Evolutionary conservation across 805 yeast species (phyloP).

Genomic region (Vanderwaltozyma yarrowii): DNA sequence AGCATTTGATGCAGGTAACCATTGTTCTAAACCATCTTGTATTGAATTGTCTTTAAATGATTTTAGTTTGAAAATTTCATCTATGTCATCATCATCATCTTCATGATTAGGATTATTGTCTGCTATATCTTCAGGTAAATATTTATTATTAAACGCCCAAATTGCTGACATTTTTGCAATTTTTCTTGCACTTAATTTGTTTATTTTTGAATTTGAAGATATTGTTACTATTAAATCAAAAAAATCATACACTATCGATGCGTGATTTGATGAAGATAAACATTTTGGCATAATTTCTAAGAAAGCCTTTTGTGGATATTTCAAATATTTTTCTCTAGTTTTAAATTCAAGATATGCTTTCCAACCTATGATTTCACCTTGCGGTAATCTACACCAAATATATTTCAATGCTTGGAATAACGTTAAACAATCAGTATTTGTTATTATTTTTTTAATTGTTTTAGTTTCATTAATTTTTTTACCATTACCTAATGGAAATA

Average conservation of each 20-base stretch:
- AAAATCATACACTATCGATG: conserved; percentile 81
- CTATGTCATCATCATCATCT: too few relatives aligned
- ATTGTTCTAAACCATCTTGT: conserved; percentile 59
- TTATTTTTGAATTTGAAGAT: conserved; percentile 68
- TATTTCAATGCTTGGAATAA: conserved; percentile 67
- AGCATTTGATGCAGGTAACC: conserved; percentile 80
- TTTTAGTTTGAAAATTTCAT: conserved; percentile 20
- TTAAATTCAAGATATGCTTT: conserved; percentile 65
- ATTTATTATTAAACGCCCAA: conserved; percentile 63
- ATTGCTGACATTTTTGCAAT: conserved; percentile 72
- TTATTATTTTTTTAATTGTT: conserved; percentile 31
- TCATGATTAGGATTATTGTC: too few relatives aligned
- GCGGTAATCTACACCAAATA: conserved; percentile 79
- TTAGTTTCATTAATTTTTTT: conserved; percentile 35
- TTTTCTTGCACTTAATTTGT: conserved; percentile 70
- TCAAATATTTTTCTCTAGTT: conserved; percentile 50
- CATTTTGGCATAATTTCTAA: conserved; percentile 77
- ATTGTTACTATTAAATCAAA: conserved; percentile 69
- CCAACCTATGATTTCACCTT: conserved; percentile 78
- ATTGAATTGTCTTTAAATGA: conserved; percentile 31
- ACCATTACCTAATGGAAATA: conserved; percentile 50
- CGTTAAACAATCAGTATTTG: conserved; percentile 54
- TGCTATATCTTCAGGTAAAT: conserved; percentile 8
- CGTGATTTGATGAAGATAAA: conserved; percentile 74
- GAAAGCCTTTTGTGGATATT: conserved; percentile 65